Evolutionary conservation across 2,329 filamentous ascomycete species (phyloP).

Genomic region (Drechslerella dactyloides): DNA sequence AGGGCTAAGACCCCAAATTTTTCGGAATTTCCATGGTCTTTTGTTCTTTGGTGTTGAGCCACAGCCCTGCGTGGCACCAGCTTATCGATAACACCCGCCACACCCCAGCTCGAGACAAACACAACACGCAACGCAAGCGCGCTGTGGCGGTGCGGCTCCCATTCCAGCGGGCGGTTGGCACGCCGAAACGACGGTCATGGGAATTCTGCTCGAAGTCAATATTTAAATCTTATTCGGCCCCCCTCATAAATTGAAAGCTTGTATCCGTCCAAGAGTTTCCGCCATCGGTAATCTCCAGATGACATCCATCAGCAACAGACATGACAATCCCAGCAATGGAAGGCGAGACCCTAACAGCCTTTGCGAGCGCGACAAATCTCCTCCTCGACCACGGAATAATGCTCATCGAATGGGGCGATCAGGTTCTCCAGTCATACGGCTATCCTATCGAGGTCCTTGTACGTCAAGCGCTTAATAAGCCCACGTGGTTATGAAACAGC

Average conservation of each 20-base stretch:
- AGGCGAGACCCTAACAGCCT: constrained; percentile 1
- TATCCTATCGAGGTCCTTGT: constrained; percentile 25
- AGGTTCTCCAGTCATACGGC: constrained; percentile 36
- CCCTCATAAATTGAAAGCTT: neutral
- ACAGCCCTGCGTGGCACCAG: neutral
- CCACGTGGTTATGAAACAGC: neutral
- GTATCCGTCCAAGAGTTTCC: neutral
- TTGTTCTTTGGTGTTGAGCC: constrained; percentile 17
- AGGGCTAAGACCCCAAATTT: constrained; percentile 48
- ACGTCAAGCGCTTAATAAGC: neutral
- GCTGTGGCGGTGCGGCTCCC: neutral
- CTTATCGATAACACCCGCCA: constrained; percentile 31
- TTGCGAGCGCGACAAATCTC: constrained; percentile 32
- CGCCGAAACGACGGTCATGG: neutral
- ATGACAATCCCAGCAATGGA: neutral
- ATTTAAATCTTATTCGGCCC: neutral
- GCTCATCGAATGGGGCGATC: constrained; percentile 40
- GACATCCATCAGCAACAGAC: neutral
- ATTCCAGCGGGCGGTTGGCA: no score
- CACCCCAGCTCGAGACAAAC: neutral
- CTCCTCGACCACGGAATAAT: constrained; percentile 30
- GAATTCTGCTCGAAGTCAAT: neutral
- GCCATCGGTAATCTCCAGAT: neutral
- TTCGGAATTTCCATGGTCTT: constrained; percentile 2
- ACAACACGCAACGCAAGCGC: constrained; percentile 19